Evolutionary conservation across 2,329 filamentous ascomycete species (phyloP).

Genomic region (Madurella mycetomatis): DNA sequence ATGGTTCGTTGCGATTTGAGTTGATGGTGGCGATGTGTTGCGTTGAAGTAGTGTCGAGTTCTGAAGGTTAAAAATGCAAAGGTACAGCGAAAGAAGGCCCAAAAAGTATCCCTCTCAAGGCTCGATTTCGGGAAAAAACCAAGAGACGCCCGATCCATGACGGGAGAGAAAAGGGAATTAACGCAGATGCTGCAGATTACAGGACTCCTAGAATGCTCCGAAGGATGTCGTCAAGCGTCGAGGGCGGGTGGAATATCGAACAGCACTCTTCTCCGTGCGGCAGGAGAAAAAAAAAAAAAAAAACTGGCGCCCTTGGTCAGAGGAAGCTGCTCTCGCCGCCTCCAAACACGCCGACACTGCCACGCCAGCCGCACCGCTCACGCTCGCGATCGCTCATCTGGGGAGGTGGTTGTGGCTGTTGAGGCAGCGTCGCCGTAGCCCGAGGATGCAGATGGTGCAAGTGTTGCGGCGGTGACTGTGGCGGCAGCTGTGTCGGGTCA

Average conservation of each 20-base stretch:
- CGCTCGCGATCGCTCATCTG: constrained; percentile 30
- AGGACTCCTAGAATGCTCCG: neutral
- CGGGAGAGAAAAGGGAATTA: too few relatives aligned
- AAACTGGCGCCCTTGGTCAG: constrained; percentile 30
- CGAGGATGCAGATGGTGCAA: constrained; percentile 31
- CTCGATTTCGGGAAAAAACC: too few relatives aligned
- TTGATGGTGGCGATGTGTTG: neutral
- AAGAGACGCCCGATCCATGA: too few relatives aligned
- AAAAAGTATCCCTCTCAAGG: neutral
- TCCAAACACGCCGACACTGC: constrained; percentile 50
- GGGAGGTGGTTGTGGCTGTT: constrained; percentile 31
- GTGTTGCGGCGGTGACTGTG: constrained; percentile 21
- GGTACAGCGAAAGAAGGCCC: neutral
- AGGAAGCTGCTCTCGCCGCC: constrained; percentile 52
- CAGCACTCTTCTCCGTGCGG: neutral
- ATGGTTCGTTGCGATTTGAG: neutral
- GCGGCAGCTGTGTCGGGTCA: constrained; percentile 37
- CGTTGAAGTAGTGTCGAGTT: neutral
- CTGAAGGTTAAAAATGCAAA: neutral
- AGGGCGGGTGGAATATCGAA: neutral
- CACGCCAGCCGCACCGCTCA: constrained; percentile 52
- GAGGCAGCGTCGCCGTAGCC: constrained; percentile 23
- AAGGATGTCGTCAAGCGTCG: neutral
- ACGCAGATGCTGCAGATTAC: neutral
- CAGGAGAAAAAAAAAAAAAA: neutral